phyloP scores from a whole-genome alignment of 2,329 filamentous ascomycete species.

The Trichophyton benhamiae region DNA sequence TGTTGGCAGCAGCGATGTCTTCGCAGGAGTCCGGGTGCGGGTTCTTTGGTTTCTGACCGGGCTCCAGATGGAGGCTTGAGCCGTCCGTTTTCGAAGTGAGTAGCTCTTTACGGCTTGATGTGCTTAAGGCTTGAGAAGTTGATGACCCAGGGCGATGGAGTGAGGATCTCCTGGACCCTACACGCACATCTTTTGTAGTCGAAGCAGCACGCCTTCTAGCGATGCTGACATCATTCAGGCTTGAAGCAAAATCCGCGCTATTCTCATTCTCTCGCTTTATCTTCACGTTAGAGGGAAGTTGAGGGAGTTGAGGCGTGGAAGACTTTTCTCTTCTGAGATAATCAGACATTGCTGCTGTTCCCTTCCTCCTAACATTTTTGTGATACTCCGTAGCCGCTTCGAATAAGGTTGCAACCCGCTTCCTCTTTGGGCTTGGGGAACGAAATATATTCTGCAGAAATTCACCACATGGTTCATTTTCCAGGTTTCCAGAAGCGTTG shows the following conservation, averaged over 20 bases:
- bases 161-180: background rate
- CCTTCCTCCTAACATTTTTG: slow-evolving; percentile 28
- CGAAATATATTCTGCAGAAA: slow-evolving; percentile 27
- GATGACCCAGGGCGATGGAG: background rate
- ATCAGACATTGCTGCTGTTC: slow-evolving; percentile 26
- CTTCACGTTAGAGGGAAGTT: slow-evolving; percentile 19
- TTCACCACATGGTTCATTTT: slow-evolving; percentile 19
- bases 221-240: background rate
- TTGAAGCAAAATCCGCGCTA: background rate
- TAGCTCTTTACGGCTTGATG: slow-evolving; percentile 3
- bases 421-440: slow-evolving; percentile 32
- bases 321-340: slow-evolving; percentile 27
- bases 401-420: slow-evolving; percentile 32
- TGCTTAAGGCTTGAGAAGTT: background rate
- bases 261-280: slow-evolving; percentile 27
- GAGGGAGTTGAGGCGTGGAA: slow-evolving; percentile 17
- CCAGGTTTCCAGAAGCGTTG: slow-evolving; percentile 6
- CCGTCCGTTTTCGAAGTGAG: background rate
- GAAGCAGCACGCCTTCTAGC: background rate
- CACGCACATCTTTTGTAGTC: background rate
- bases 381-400: slow-evolving; percentile 32
- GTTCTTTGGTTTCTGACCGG: background rate
- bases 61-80: too few relatives aligned
- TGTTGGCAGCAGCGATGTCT: slow-evolving; percentile 25
- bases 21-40: background rate